Evolutionary conservation across 495 filamentous ascomycete genomes (phyloP).

Genomic region (Neurospora hispaniola): DNA sequence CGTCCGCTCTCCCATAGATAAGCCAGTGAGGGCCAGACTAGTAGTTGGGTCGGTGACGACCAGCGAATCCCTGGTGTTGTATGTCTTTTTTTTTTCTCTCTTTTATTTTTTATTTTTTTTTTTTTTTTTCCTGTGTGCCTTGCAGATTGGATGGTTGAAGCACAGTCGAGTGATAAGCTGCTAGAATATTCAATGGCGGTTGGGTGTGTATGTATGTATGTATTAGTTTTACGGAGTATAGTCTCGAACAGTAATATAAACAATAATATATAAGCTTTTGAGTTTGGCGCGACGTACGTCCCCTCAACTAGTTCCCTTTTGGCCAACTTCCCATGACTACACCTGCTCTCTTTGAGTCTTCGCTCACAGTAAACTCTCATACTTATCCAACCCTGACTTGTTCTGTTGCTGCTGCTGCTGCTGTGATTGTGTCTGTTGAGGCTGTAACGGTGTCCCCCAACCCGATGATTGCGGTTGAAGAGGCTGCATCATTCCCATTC

Average conservation of each 20-base stretch:
- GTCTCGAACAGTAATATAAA: no score
- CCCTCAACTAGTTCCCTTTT: no score
- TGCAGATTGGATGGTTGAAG: no score
- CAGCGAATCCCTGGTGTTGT: constrained; percentile 21
- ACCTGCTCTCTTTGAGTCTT: not conserved
- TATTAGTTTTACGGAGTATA: no score
- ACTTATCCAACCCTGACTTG: constrained; percentile 62
- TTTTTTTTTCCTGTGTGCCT: no score
- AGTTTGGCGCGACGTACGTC: no score
- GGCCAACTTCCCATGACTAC: no score
- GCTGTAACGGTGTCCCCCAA: constrained; percentile 13
- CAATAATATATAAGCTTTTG: no score
- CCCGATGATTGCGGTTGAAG: constrained; percentile 8
- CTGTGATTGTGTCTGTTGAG: constrained; percentile 21
- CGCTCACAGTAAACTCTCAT: constrained; percentile 63
- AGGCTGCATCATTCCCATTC: not conserved
- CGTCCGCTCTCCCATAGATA: constrained; percentile 5
- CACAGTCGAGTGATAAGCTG: no score
- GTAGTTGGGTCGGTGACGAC: constrained; percentile 42
- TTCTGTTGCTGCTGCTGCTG: constrained; percentile 35
- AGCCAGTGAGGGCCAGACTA: constrained; percentile 16
- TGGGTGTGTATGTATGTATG: no score
- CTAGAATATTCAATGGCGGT: no score
- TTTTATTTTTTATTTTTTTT: no score
- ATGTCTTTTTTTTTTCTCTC: constrained; percentile 4